Evolutionary conservation across 2,329 filamentous ascomycete genomes (phyloP).

Genomic region (Diaporthe amygdali): DNA sequence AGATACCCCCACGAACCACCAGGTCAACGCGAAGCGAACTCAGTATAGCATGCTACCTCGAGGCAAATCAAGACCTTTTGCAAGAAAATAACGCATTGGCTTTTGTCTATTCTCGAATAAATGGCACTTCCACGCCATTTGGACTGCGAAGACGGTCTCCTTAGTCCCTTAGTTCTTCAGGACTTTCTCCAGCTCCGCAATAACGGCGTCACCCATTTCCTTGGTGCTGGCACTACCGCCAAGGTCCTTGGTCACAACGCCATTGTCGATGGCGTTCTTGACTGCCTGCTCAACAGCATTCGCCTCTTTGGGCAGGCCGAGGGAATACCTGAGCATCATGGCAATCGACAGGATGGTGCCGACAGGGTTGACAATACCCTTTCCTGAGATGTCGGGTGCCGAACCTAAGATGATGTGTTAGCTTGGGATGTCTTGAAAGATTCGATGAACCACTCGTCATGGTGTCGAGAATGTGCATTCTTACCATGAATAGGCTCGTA

Average conservation of each 20-base stretch:
- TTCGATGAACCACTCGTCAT: not conserved
- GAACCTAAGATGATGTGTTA: constrained; percentile 60
- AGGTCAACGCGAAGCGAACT: no score
- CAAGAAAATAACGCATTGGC: not conserved
- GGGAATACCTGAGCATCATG: constrained; percentile 96
- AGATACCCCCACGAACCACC: not conserved
- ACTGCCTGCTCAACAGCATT: constrained; percentile 83
- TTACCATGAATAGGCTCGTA: constrained; percentile 97
- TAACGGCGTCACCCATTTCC: constrained; percentile 80
- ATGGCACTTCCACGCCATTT: not conserved
- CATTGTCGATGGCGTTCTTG: constrained; percentile 77
- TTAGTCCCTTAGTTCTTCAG: constrained; percentile 51
- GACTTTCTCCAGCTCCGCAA: constrained; percentile 73
- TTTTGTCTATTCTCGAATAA: constrained; percentile 12
- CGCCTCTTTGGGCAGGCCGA: constrained; percentile 79
- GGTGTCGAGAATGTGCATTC: constrained; percentile 26
- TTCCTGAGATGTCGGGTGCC: constrained; percentile 90
- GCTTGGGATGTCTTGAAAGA: not conserved
- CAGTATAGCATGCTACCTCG: not conserved
- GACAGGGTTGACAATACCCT: constrained; percentile 90
- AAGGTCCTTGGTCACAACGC: constrained; percentile 82
- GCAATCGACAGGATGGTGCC: constrained; percentile 90
- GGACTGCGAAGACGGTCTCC: not conserved
- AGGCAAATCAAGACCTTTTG: not conserved
- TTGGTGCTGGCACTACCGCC: constrained; percentile 76